These are phyloP conservation scores for Pseudocercospora crystallina DNA, from an alignment of 2,329 filamentous ascomycete species.

Conservation along the genomic window DNA sequence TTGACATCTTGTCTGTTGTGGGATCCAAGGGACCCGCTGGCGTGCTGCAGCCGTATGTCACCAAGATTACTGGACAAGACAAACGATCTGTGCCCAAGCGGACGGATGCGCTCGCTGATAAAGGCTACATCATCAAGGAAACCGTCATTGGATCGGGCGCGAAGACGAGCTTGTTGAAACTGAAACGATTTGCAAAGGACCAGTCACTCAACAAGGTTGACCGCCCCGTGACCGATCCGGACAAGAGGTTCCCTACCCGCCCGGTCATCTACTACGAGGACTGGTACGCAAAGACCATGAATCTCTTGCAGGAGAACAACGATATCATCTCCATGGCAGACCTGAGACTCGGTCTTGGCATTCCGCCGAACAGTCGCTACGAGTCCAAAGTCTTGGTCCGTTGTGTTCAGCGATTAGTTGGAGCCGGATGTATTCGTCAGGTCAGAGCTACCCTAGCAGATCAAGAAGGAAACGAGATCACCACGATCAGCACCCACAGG, in stretches of 20 bases:
- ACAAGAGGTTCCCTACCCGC: constrained; percentile 3
- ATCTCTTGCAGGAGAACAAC: constrained; percentile 49
- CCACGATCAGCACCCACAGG: constrained; percentile 1
- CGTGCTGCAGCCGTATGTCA: constrained; percentile 59
- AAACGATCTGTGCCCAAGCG: constrained; percentile 64
- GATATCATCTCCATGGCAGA: constrained; percentile 54
- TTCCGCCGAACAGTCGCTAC: constrained; percentile 34
- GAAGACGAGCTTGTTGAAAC: constrained; percentile 57
- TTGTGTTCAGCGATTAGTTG: constrained; percentile 41
- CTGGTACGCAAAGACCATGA: constrained; percentile 51
- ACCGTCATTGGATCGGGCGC: constrained; percentile 48
- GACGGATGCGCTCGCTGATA: constrained; percentile 56
- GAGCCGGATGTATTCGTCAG: constrained; percentile 40
- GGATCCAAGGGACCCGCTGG: constrained; percentile 55
- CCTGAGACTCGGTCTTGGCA: constrained; percentile 49
- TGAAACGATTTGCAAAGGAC: constrained; percentile 46
- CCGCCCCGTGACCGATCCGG: constrained; percentile 10
- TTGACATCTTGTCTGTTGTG: constrained; percentile 59
- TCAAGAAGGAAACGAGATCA: constrained; percentile 20
- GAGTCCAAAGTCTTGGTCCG: constrained; percentile 41
- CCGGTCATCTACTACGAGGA: constrained; percentile 45
- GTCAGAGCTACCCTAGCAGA: constrained; percentile 17
- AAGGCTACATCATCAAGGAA: constrained; percentile 63
- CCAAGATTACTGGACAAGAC: constrained; percentile 59
- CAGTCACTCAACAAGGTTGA: constrained; percentile 15